phyloP scores from a whole-genome alignment of 2,329 filamentous ascomycete species.

The Raffaelea arxii region DNA sequence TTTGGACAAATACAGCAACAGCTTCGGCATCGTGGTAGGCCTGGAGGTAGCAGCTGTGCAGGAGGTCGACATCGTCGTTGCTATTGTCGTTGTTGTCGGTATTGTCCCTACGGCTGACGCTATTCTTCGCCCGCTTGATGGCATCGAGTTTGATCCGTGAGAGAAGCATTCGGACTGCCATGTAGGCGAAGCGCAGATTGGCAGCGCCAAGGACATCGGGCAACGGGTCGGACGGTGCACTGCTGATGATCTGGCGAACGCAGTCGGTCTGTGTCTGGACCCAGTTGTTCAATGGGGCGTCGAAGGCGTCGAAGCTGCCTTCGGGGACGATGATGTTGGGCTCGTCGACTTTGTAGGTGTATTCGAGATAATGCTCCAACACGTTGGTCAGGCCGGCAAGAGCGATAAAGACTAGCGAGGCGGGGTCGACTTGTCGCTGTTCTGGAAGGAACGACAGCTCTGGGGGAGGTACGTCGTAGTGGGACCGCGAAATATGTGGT shows the following conservation, averaged over 20 bases:
- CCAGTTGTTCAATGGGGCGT: background rate
- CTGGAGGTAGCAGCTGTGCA: background rate
- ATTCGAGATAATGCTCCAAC: constrained; percentile 16
- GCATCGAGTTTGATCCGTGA: constrained; percentile 36
- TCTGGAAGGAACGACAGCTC: constrained; percentile 3
- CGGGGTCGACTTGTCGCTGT: background rate
- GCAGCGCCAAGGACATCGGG: constrained; percentile 25
- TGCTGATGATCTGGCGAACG: background rate
- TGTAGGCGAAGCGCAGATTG: constrained; percentile 41
- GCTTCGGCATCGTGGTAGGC: constrained; percentile 3
- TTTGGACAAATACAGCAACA: constrained; percentile 1
- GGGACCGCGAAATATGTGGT: constrained; percentile 31
- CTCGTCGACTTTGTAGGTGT: background rate
- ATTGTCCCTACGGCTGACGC: background rate
- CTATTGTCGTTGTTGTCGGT: background rate
- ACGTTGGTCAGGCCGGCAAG: constrained; percentile 34
- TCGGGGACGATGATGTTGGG: background rate
- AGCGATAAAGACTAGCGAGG: constrained; percentile 28
- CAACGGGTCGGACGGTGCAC: background rate
- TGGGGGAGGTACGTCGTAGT: constrained; percentile 35
- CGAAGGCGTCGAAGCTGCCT: background rate
- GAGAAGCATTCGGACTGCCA: constrained; percentile 36
- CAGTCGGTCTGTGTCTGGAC: background rate
- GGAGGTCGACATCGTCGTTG: background rate
- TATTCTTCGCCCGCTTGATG: background rate